Conservation (phyloP, 352 stramenopile species). For the Phytophthora kernoviae region DNA sequence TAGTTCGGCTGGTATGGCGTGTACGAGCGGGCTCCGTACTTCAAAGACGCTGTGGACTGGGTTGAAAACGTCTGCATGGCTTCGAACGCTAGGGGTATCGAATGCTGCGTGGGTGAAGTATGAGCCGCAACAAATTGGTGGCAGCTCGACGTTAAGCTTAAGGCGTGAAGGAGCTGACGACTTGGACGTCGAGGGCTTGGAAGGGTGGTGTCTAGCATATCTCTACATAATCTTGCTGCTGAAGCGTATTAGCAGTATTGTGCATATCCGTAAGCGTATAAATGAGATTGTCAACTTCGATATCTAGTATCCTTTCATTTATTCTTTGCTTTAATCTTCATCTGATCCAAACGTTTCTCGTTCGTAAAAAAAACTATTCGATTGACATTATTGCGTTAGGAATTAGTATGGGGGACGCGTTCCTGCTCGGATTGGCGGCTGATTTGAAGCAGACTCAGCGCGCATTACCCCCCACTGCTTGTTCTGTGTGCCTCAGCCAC, state of each 20-base stretch:
- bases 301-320: background rate
- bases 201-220: no score
- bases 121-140: no score
- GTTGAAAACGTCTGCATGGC: slow-evolving; percentile 40
- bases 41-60: slow-evolving; percentile 52
- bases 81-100: slow-evolving; percentile 4
- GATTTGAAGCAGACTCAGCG: slow-evolving; percentile 64
- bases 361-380: no score
- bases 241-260: no score
- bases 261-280: no score
- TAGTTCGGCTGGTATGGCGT: slow-evolving; percentile 60
- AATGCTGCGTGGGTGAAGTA: slow-evolving; percentile 17
- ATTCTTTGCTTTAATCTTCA: background rate
- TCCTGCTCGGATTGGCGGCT: slow-evolving; percentile 41
- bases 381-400: no score
- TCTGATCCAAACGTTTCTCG: background rate
- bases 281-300: no score
- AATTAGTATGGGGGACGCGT: slow-evolving; percentile 48
- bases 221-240: no score
- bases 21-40: slow-evolving; percentile 55
- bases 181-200: no score
- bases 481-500: slow-evolving; percentile 71
- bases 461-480: slow-evolving; percentile 49
- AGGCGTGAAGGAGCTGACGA: no score
- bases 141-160: no score